Evolutionary conservation across 257 asterid species (phyloP).

Genomic region (Capsicum chinense): DNA sequence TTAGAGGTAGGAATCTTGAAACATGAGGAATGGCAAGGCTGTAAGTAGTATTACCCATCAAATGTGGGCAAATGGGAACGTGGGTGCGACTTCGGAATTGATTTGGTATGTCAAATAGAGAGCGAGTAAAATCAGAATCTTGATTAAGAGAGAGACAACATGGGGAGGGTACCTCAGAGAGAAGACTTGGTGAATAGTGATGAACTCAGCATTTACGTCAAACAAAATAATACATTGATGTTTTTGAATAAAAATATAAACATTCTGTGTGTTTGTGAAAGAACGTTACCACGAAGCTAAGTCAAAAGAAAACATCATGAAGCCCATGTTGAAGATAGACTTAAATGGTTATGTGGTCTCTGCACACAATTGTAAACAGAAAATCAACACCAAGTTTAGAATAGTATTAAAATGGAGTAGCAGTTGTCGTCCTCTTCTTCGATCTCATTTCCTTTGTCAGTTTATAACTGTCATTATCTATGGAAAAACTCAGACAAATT

Average conservation of each 20-base stretch:
- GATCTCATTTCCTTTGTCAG: constrained; percentile 1
- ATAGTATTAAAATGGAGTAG: neutral
- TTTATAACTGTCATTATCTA: neutral
- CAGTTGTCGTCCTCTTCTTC: neutral
- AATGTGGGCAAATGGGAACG: constrained; percentile 47
- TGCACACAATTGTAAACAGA: neutral
- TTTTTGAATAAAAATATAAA: constrained; percentile 14
- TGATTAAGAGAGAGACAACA: neutral
- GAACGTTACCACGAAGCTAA: constrained; percentile 33
- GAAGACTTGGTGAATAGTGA: neutral
- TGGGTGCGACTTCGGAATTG: constrained; percentile 51
- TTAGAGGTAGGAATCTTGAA: constrained; percentile 41
- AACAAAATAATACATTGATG: constrained; percentile 23
- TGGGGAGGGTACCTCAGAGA: constrained; percentile 9
- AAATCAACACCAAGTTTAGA: neutral
- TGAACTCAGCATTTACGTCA: constrained; percentile 24
- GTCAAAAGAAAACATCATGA: constrained; percentile 42
- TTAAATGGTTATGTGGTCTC: neutral
- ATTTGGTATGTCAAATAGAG: constrained; percentile 26
- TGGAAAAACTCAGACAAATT: neutral
- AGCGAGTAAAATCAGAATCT: constrained; percentile 32
- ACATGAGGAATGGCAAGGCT: constrained; percentile 37
- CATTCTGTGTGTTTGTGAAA: constrained; percentile 34
- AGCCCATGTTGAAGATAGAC: constrained; percentile 39
- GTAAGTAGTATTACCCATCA: constrained; percentile 30